Base-by-base conservation (phyloP, 306 rosid species). In the Canavalia gladiata region DNA sequence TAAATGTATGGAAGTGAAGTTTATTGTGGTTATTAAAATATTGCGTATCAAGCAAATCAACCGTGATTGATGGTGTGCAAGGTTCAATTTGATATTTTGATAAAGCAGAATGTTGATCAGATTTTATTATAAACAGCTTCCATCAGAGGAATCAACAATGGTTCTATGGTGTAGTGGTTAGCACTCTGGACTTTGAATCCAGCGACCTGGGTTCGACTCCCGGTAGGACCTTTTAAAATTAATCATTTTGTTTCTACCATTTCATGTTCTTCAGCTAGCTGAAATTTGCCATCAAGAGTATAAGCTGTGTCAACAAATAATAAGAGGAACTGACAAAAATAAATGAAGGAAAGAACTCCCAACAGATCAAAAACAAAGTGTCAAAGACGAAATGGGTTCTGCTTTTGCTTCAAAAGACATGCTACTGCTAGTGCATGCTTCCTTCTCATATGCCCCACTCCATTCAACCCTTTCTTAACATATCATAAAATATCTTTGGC, bases 171-270 rank as follows among this genome's bases (percentile, higher is more conserved):
- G 90, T 81, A 87, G 89, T 87, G 89, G 89, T 87, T 87, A 87
- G 89, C 89, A 87, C 89, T 87, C 89, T 83, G 89, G 89, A 87
- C 87, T 87, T 87, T 83, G 89, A 87, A 87, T 87, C 89, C 87
- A 83, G 89, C 87, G 87, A 87, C 87, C 87, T 87, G 89, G 85
- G 89, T 87, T 87, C 87, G 84, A 83, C 87, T 83, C 87, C 87
- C 89, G 87, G 89, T 87, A 87, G 89, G 87, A 83, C 87, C 83
- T 73, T 1, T 5, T 77, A 18, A 18, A 18, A 18, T 18, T 18
- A 18, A 18, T 18, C 25, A 18, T 12, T n/a, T 8, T 7, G 5
- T 49, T 57, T 55, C 31, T 8, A 18, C 4, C 4, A 55, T 25
- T 18, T 25, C 31, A 55, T 55, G 31, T 28, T 70, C 55, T 62